Evolutionary conservation across 202 grass and related monocot species (phyloP).

Genomic region (Zizania palustris): DNA sequence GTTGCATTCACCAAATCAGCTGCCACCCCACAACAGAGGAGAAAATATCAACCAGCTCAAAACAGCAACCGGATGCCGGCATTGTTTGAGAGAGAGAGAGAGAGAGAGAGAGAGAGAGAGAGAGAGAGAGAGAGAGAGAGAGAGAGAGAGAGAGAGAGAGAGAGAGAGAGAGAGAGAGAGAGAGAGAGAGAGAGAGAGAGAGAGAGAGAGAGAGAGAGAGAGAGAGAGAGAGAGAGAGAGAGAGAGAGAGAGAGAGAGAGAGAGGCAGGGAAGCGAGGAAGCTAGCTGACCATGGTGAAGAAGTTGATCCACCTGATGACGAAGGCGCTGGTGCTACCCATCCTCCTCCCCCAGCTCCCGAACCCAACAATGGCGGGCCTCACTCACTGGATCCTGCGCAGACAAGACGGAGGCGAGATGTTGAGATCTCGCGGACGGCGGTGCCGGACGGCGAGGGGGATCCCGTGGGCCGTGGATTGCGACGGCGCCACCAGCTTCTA

Average conservation of each 20-base stretch:
- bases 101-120: background rate
- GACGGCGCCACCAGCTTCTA: background rate
- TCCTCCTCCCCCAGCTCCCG: conserved; percentile 29
- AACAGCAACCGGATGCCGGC: background rate
- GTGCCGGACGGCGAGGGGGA: background rate
- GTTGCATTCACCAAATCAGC: background rate
- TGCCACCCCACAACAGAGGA: background rate
- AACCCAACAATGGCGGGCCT: background rate
- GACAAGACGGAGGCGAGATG: background rate
- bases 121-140: background rate
- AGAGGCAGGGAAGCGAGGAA: background rate
- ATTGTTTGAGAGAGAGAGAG: background rate
- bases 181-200: background rate
- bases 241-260: background rate
- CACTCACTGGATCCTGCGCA: background rate
- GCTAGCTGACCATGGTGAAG: conserved; percentile 75
- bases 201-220: background rate
- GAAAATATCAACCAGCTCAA: background rate
- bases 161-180: background rate
- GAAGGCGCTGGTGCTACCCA: conserved; percentile 81
- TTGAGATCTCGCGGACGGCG: conserved; percentile 27
- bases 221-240: background rate
- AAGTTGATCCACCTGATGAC: conserved; percentile 99
- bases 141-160: too few relatives aligned
- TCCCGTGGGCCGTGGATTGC: too few relatives aligned